Conservation (phyloP, 2,329 filamentous ascomycete genomes). For the Diaporthe australafricana region DNA sequence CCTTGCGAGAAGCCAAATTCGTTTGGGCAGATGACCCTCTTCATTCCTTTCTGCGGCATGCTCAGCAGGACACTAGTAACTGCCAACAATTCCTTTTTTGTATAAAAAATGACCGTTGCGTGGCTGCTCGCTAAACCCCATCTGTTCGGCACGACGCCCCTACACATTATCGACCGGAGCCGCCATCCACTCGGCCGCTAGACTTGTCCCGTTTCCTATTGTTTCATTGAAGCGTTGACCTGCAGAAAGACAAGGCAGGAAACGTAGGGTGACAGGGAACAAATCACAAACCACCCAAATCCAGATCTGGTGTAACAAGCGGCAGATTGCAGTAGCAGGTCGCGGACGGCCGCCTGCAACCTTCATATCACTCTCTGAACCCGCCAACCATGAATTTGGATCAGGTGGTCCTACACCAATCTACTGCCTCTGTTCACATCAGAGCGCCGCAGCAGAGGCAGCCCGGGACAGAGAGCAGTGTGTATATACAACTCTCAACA, state of each 20-base stretch:
- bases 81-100: neutral
- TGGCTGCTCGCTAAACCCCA: constrained; percentile 2
- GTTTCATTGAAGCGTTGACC: constrained; percentile 32
- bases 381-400: constrained; percentile 35
- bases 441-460: constrained; percentile 20
- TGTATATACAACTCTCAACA: constrained; percentile 30
- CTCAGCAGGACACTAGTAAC: neutral
- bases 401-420: constrained; percentile 36
- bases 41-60: neutral
- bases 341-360: constrained; percentile 34
- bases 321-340: constrained; percentile 39
- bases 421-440: constrained; percentile 25
- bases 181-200: constrained; percentile 21
- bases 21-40: neutral
- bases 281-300: constrained; percentile 29
- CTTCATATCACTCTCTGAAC: constrained; percentile 37
- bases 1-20: neutral
- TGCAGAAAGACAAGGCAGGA: constrained; percentile 23
- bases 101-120: neutral
- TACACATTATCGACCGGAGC: constrained; percentile 13
- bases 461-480: constrained; percentile 28
- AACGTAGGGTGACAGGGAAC: neutral
- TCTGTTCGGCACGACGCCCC: neutral
- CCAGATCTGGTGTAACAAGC: constrained; percentile 39
- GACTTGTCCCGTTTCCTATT: constrained; percentile 23